Percentiles rank a stretch among this genome's conserved stretches.
Conservation (phyloP, 192 early-diverging fungal genomes). For the Coemansia sp. region DNA sequence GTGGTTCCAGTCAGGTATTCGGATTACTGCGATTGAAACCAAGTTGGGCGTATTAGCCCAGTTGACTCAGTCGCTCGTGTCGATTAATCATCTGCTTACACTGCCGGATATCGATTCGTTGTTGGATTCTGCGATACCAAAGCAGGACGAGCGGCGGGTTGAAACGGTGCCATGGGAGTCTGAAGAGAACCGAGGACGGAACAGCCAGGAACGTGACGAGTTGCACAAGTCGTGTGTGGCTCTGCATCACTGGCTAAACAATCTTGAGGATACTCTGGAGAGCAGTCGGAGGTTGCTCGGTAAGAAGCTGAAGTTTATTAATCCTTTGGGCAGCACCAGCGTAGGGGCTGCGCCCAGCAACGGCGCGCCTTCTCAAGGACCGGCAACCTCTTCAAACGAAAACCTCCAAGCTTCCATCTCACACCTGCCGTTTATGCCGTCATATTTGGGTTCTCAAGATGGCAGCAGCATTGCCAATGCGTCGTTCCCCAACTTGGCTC, state of each 20-base stretch:
- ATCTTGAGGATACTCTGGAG: conserved; percentile 46
- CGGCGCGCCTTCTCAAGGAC: conserved; percentile 10
- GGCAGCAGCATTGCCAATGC: conserved; percentile 18
- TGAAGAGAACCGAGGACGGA: conserved; percentile 20
- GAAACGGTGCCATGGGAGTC: conserved; percentile 51
- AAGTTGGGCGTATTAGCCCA: conserved; percentile 52
- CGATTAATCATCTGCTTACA: conserved; percentile 31
- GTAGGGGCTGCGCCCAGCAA: background rate
- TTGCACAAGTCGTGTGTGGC: conserved; percentile 52
- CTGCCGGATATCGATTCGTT: conserved; percentile 36
- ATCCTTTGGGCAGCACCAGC: background rate
- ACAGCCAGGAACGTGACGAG: conserved; percentile 33
- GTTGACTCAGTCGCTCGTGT: conserved; percentile 44
- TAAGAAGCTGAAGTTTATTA: conserved; percentile 54
- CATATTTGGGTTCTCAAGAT: conserved; percentile 12
- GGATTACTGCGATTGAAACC: conserved; percentile 50
- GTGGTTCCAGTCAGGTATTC: conserved; percentile 55
- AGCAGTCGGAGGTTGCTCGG: conserved; percentile 42
- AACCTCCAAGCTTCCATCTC: conserved; percentile 35
- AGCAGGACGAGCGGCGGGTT: conserved; percentile 17
- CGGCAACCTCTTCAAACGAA: conserved; percentile 32
- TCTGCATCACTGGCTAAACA: conserved; percentile 54
- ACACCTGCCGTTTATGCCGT: conserved; percentile 26
- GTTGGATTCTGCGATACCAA: conserved; percentile 13
- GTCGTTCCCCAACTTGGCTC: conserved; percentile 37